Evolutionary conservation across 2,329 filamentous ascomycete genomes (phyloP).

Genomic region (Sporothrix curviconia): DNA sequence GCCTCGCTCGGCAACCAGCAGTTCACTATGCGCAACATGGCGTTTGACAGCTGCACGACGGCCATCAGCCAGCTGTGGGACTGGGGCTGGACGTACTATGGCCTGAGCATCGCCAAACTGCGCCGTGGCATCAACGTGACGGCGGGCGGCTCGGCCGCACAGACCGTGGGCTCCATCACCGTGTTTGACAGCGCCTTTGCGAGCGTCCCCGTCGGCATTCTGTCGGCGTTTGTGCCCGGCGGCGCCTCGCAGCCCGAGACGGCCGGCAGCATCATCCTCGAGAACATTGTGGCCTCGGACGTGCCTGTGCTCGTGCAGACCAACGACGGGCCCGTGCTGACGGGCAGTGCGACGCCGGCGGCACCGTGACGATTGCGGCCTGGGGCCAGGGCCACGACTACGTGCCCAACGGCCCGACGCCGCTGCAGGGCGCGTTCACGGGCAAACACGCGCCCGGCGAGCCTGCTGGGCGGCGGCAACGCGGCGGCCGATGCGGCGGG

Average conservation of each 20-base stretch:
- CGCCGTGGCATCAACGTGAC: constrained; percentile 53
- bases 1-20: constrained; percentile 63
- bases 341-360: constrained; percentile 35
- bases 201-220: constrained; percentile 57
- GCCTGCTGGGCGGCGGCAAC: constrained; percentile 37
- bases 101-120: constrained; percentile 54
- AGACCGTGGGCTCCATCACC: constrained; percentile 63
- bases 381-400: constrained; percentile 67
- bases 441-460: constrained; percentile 42
- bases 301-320: constrained; percentile 35
- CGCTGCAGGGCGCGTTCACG: constrained; percentile 43
- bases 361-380: constrained; percentile 44
- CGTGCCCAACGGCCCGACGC: constrained; percentile 32
- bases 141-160: constrained; percentile 38
- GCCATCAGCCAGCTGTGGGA: constrained; percentile 65
- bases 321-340: constrained; percentile 42
- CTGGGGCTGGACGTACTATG: constrained; percentile 66
- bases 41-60: constrained; percentile 59
- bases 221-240: constrained; percentile 49
- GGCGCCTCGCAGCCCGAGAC: constrained; percentile 32
- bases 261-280: constrained; percentile 53
- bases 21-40: constrained; percentile 61
- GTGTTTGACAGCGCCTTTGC: constrained; percentile 63
- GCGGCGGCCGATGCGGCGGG: background rate
- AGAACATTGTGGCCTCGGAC: constrained; percentile 36